phyloP scores from a whole-genome alignment of 306 rosid genomes.

The Acacia melanoxylon region DNA sequence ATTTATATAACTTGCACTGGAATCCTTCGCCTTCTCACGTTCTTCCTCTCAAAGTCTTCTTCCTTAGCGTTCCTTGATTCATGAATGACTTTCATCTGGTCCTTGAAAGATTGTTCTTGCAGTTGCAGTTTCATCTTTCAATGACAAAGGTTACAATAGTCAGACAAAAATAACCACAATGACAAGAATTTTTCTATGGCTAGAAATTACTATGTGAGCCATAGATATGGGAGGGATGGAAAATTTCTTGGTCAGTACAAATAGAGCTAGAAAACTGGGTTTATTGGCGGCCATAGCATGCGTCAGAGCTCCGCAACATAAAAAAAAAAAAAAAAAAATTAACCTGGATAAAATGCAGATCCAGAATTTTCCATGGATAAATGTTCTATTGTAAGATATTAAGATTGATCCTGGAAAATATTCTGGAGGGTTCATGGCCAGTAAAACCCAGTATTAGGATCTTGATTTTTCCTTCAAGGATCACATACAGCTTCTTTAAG shows the following conservation, averaged over 20 bases:
- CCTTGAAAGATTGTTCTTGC: slow-evolving; percentile 67
- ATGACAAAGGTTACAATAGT: neutral
- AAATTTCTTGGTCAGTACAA: neutral
- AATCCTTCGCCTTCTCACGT: slow-evolving; percentile 60
- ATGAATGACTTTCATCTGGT: slow-evolving; percentile 47
- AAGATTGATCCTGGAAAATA: neutral
- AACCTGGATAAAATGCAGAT: neutral
- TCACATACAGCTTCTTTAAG: neutral
- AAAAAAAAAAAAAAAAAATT: neutral
- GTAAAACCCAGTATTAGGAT: neutral
- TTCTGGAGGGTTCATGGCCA: neutral
- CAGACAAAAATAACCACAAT: neutral
- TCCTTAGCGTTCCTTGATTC: slow-evolving; percentile 61
- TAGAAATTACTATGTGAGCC: neutral
- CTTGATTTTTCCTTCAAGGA: neutral
- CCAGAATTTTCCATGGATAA: neutral
- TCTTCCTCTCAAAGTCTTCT: slow-evolving; percentile 66
- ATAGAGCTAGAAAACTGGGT: neutral
- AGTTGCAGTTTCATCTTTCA: slow-evolving; percentile 60
- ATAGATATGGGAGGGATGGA: neutral
- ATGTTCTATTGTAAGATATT: neutral
- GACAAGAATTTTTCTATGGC: neutral
- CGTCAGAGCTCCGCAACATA: neutral
- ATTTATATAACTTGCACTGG: slow-evolving; percentile 34
- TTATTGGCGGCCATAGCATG: neutral